Evolutionary conservation across 2,329 filamentous ascomycete genomes (phyloP).

Genomic region (Exophiala lecanii-corni): DNA sequence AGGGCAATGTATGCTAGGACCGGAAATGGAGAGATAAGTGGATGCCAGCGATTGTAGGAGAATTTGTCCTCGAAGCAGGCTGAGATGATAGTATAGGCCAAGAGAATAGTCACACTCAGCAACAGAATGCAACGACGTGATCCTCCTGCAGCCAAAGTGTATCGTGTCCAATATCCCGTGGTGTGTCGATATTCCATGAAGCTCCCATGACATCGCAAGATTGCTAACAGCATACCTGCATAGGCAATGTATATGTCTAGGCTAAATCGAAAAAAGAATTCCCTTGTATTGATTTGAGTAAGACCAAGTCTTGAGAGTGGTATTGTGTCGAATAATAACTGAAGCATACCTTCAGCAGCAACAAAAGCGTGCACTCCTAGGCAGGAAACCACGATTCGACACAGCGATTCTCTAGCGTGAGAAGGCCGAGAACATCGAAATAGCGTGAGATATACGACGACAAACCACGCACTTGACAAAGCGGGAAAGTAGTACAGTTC

Average conservation of each 20-base stretch:
- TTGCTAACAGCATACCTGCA: constrained; percentile 50
- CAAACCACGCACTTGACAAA: constrained; percentile 59
- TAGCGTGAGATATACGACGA: constrained; percentile 53
- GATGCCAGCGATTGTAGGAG: constrained; percentile 49
- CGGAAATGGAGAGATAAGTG: constrained; percentile 51
- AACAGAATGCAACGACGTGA: no score
- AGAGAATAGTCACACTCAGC: no score
- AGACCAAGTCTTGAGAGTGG: constrained; percentile 31
- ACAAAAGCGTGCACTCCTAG: constrained; percentile 30
- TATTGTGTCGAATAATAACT: constrained; percentile 37
- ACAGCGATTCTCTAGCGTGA: constrained; percentile 38
- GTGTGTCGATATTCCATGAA: background rate
- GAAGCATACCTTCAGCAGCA: constrained; percentile 39
- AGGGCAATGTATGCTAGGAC: constrained; percentile 51
- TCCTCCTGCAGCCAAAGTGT: no score
- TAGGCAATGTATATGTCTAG: constrained; percentile 55
- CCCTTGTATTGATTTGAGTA: constrained; percentile 22
- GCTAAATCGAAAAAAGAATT: constrained; percentile 48
- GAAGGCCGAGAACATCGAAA: constrained; percentile 42
- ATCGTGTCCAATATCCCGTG: background rate
- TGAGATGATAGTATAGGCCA: constrained; percentile 22
- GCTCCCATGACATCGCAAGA: no score
- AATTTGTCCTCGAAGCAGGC: constrained; percentile 32
- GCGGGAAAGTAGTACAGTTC: constrained; percentile 57
- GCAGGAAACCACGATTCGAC: constrained; percentile 47